A percentile compares a stretch with the other conserved stretches of the same genome.
Conservation (phyloP, 139 green algal species). For the Chlorella ohadii region DNA sequence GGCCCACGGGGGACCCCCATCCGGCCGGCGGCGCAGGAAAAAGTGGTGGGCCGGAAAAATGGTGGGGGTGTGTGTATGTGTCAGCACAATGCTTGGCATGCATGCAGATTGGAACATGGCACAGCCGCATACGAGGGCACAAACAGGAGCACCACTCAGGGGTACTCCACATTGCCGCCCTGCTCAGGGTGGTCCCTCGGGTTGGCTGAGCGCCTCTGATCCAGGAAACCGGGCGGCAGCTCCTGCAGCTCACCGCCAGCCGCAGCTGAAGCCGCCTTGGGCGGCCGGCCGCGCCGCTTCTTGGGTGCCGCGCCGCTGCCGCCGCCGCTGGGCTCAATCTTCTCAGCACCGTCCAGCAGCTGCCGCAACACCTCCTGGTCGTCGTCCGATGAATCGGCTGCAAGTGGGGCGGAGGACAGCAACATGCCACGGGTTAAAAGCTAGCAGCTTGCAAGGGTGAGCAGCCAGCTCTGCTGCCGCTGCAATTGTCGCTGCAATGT, state of each 20-base stretch:
- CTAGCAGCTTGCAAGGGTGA: too few relatives aligned
- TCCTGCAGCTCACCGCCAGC: not conserved
- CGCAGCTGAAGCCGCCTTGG: not conserved
- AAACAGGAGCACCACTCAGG: not conserved
- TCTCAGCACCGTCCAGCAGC: not conserved
- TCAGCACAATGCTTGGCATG: too few relatives aligned
- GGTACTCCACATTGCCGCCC: slow-evolving; percentile 39
- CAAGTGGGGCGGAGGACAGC: not conserved
- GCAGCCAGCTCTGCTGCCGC: not conserved
- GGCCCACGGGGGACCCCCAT: too few relatives aligned
- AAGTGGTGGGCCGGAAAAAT: too few relatives aligned
- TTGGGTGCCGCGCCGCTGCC: not conserved
- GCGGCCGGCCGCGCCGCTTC: not conserved
- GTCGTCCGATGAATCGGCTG: slow-evolving; percentile 12
- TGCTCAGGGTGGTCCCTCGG: slow-evolving; percentile 33
- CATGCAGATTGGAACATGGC: too few relatives aligned
- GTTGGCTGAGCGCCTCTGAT: slow-evolving; percentile 32
- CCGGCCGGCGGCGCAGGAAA: too few relatives aligned
- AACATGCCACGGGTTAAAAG: not conserved
- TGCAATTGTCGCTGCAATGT: not conserved
- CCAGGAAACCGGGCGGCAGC: slow-evolving; percentile 28
- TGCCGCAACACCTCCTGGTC: not conserved
- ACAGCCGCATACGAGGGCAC: too few relatives aligned
- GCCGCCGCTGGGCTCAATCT: not conserved
- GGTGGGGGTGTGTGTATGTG: too few relatives aligned